Evolutionary conservation across 805 yeast species (phyloP).

Genomic region (Candida ascalaphidarum): DNA sequence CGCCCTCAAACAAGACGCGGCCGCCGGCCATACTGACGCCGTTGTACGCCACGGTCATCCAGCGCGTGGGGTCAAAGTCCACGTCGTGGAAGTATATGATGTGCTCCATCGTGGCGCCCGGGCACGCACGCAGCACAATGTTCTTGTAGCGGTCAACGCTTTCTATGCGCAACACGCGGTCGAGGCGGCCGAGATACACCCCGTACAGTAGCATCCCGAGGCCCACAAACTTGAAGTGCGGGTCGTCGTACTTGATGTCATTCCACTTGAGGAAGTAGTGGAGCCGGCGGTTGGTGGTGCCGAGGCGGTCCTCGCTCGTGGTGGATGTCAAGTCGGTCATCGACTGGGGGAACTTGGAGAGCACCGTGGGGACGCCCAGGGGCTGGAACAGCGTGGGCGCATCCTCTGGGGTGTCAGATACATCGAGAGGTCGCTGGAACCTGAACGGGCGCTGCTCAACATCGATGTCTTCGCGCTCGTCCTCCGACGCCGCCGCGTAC

Average conservation of each 20-base stretch:
- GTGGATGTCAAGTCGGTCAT: constrained; percentile 20
- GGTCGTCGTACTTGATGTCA: constrained; percentile 11
- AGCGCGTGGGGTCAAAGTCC: constrained; percentile 40
- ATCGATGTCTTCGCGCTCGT: constrained; percentile 18
- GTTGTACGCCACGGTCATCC: constrained; percentile 42
- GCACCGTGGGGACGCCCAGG: constrained; percentile 7
- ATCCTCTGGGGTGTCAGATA: constrained; percentile 12
- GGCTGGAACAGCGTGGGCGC: constrained; percentile 6
- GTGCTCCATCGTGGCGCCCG: constrained; percentile 66
- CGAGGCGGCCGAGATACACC: constrained; percentile 42
- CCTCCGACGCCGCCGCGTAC: constrained; percentile 5
- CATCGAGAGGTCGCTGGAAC: constrained; percentile 24
- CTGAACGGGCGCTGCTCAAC: constrained; percentile 21
- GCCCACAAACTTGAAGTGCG: constrained; percentile 39
- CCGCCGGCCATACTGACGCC: constrained; percentile 43
- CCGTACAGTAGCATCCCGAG: constrained; percentile 55
- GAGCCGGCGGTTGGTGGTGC: constrained; percentile 16
- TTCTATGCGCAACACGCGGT: constrained; percentile 39
- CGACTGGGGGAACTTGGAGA: constrained; percentile 24
- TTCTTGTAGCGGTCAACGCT: constrained; percentile 32
- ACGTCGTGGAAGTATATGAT: constrained; percentile 55
- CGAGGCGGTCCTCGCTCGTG: constrained; percentile 13
- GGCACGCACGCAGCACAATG: no score
- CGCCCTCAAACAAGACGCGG: constrained; percentile 50
- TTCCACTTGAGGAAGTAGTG: constrained; percentile 17